These are phyloP conservation scores for Candida michaelii DNA, from an alignment of 805 yeast species.

Conservation along the genomic window DNA sequence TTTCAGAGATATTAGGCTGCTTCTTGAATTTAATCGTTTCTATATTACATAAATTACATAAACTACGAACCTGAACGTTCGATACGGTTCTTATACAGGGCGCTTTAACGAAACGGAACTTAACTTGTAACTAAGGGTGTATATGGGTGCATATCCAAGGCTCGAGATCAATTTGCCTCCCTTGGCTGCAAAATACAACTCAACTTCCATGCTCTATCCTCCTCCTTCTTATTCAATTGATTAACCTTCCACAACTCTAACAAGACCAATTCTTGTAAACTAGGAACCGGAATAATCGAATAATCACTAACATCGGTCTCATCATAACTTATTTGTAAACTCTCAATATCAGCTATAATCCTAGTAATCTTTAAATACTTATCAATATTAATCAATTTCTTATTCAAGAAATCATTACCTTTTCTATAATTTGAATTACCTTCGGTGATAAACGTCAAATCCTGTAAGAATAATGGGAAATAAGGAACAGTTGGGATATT, in stretches of 20 bases:
- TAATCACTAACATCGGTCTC: slow-evolving; percentile 34
- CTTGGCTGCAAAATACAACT: slow-evolving; percentile 62
- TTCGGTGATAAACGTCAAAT: slow-evolving; percentile 76
- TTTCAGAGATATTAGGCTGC: neutral
- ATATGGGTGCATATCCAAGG: no score
- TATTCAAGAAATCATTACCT: slow-evolving; percentile 55
- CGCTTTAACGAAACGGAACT: no score
- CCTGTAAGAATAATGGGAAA: slow-evolving; percentile 71
- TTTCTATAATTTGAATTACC: slow-evolving; percentile 72
- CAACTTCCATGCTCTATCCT: slow-evolving; percentile 71
- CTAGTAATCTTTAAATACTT: slow-evolving; percentile 68
- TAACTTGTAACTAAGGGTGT: no score
- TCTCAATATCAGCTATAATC: slow-evolving; percentile 65
- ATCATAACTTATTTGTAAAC: slow-evolving; percentile 54
- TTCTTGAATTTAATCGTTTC: neutral
- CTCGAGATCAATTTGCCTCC: slow-evolving; percentile 26
- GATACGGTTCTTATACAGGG: no score
- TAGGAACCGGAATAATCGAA: slow-evolving; percentile 39
- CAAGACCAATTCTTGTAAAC: slow-evolving; percentile 58
- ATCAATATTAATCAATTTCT: slow-evolving; percentile 68
- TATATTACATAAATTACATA: slow-evolving; percentile 3
- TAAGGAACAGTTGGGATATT: slow-evolving; percentile 74
- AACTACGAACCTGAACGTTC: no score
- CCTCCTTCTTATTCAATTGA: slow-evolving; percentile 57
- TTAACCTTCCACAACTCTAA: slow-evolving; percentile 71